Base-by-base conservation (phyloP, 306 rosid genomes). In the Vigna angularis region DNA sequence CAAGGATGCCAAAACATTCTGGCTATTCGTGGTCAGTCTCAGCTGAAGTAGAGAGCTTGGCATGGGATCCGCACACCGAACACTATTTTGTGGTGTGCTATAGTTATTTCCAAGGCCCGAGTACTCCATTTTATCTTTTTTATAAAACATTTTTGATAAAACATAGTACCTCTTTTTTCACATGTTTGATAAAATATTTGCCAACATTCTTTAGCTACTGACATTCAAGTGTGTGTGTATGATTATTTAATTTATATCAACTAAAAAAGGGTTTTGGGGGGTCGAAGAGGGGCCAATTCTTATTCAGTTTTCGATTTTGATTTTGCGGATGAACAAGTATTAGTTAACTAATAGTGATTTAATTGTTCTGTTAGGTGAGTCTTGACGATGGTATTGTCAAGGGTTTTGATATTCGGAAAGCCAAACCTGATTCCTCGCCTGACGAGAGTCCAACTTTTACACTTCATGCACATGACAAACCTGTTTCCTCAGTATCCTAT, bases 31-130 rank as follows among this genome's bases (percentile, higher is more conserved):
- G 98, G 98, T 83, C 75, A 49, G 95, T 90, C 67, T 56, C 86
- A 42, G 85, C 92, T 80, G 97, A 94, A 48, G 98, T 94, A 13
- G 98, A 94, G 86, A 85, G 90, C 91, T 88, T 94, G 86, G 97
- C 93, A 55, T 94, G 98, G 97, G 97, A 94, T 85, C 97, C 98
- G 12, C 97, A 94, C 78, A 74, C 86, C 0, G 95, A 90, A 81
- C 85, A 92, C 87, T 88, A 84, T 22, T 94, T 88, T 86, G 93
- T 89, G 98, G 98, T 94, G 73, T 40, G 96, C 82, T 66, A 22
- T 58, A 9, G 74, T 68, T 63, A 49, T 79, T 66, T 88, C 73
- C 28, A 30, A 57, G 24, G 9, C 83, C 18, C 16, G 55, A 18
- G 18, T 51, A 40, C 51, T 67, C 50, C 13, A 8, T 64, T 45